phyloP scores from a whole-genome alignment of 345 rosid species.

The Boechera stricta region DNA sequence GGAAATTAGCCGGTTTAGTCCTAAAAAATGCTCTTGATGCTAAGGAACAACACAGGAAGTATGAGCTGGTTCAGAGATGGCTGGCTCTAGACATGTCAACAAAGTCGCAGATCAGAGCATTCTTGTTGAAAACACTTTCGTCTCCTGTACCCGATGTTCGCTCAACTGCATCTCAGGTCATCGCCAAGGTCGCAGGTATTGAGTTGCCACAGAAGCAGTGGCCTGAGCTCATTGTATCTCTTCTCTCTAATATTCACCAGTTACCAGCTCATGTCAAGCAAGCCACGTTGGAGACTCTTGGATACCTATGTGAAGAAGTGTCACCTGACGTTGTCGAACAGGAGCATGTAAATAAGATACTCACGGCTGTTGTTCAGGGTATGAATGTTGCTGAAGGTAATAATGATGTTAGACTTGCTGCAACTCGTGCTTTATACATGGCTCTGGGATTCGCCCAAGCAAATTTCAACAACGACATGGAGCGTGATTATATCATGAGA shows the following conservation, averaged over 20 bases:
- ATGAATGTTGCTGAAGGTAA: slow-evolving; percentile 64
- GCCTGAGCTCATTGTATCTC: slow-evolving; percentile 74
- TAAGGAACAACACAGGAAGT: slow-evolving; percentile 72
- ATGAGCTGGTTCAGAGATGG: slow-evolving; percentile 82
- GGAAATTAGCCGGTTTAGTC: slow-evolving; percentile 73
- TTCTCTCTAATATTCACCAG: slow-evolving; percentile 69
- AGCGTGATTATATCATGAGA: slow-evolving; percentile 73
- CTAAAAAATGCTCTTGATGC: slow-evolving; percentile 77
- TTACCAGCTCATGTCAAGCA: slow-evolving; percentile 70
- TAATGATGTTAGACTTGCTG: slow-evolving; percentile 69
- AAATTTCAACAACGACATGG: slow-evolving; percentile 68
- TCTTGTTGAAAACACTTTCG: slow-evolving; percentile 62
- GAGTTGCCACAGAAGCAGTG: slow-evolving; percentile 82
- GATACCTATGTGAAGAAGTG: slow-evolving; percentile 78
- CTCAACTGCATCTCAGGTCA: slow-evolving; percentile 72
- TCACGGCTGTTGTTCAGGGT: slow-evolving; percentile 74
- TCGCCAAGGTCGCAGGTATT: slow-evolving; percentile 77
- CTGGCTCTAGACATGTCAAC: slow-evolving; percentile 57
- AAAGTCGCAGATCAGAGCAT: slow-evolving; percentile 67
- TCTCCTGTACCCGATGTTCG: slow-evolving; percentile 67
- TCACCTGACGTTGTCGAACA: slow-evolving; percentile 75
- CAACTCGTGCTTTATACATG: slow-evolving; percentile 63
- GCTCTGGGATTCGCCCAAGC: slow-evolving; percentile 76
- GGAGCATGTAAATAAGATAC: slow-evolving; percentile 80
- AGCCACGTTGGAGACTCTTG: slow-evolving; percentile 80